A percentile compares a stretch with the other conserved stretches of the same genome.
These are phyloP conservation scores for Penicillium verrucosum DNA, from an alignment of 2,329 filamentous ascomycete species.

Conservation along the genomic window DNA sequence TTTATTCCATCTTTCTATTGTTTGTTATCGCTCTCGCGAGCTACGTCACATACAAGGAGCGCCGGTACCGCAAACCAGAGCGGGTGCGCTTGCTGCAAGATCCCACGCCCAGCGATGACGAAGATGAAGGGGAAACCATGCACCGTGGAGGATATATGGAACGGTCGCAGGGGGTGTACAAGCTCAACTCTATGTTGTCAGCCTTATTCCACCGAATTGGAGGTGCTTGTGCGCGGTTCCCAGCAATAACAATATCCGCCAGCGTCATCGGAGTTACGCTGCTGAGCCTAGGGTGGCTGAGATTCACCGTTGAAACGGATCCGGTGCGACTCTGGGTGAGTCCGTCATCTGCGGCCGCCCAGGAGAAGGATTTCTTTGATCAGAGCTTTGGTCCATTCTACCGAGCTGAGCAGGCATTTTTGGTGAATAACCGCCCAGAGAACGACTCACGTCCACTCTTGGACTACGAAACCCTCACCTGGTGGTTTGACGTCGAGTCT, in stretches of 20 bases:
- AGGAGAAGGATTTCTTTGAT: constrained; percentile 94
- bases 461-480: constrained; percentile 80
- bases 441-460: constrained; percentile 71
- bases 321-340: constrained; percentile 96
- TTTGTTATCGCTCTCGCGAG: constrained; percentile 66
- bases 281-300: constrained; percentile 82
- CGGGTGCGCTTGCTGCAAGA: constrained; percentile 84
- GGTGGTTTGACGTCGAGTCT: constrained; percentile 91
- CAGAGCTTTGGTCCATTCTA: constrained; percentile 92
- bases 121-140: constrained; percentile 85
- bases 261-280: constrained; percentile 74
- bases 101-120: constrained; percentile 78
- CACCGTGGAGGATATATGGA: constrained; percentile 74
- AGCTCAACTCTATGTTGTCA: constrained; percentile 79
- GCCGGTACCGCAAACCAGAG: constrained; percentile 72
- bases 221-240: constrained; percentile 75
- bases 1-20: constrained; percentile 73
- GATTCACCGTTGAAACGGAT: constrained; percentile 84
- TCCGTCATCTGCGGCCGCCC: constrained; percentile 81
- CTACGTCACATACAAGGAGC: constrained; percentile 71
- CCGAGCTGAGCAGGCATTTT: constrained; percentile 85
- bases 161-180: constrained; percentile 73
- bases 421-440: constrained; percentile 77
- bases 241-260: constrained; percentile 72
- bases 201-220: constrained; percentile 76